A percentile compares a stretch with the other conserved stretches of the same genome.
phyloP scores from a whole-genome alignment of 352 stramenopile species.

The Pythium monospermum region DNA sequence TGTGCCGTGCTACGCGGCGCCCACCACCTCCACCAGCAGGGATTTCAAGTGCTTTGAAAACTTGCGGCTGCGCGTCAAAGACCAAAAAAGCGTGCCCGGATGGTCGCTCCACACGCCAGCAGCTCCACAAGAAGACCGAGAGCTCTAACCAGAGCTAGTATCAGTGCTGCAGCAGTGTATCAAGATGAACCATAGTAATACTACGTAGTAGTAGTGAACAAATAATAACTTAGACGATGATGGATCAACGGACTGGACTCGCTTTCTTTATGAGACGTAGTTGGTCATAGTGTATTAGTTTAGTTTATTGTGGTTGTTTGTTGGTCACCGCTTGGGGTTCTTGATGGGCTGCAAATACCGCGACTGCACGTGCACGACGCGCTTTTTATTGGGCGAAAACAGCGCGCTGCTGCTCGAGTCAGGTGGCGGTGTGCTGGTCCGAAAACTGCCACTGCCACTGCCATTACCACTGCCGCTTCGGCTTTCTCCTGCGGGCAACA shows the following conservation, averaged over 20 bases:
- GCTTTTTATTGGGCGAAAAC: constrained; percentile 17
- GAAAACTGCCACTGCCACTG: not conserved
- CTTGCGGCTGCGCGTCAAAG: constrained; percentile 76
- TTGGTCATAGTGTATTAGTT: no score
- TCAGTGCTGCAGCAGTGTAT: no score
- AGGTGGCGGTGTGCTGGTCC: not conserved
- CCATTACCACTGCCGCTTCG: not conserved
- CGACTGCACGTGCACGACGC: constrained; percentile 22
- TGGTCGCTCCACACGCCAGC: constrained; percentile 79
- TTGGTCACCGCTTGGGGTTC: constrained; percentile 11
- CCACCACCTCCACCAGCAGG: constrained; percentile 16
- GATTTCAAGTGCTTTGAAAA: constrained; percentile 69
- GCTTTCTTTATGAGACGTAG: no score
- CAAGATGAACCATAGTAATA: no score
- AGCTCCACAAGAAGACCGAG: not conserved
- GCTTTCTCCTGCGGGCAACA: constrained; percentile 5
- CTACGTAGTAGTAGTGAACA: no score
- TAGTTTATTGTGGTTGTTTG: no score
- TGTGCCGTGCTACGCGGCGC: constrained; percentile 58
- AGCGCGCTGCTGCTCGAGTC: not conserved
- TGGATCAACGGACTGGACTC: no score
- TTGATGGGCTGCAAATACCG: constrained; percentile 19
- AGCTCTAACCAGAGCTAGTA: not conserved
- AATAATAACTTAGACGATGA: no score
- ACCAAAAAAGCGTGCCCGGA: constrained; percentile 71